Evolutionary conservation across 768 basidiomycete genomes (phyloP), one percentile per base, ranked within the genome.

Genomic region (Boletus rex-veris): DNA sequence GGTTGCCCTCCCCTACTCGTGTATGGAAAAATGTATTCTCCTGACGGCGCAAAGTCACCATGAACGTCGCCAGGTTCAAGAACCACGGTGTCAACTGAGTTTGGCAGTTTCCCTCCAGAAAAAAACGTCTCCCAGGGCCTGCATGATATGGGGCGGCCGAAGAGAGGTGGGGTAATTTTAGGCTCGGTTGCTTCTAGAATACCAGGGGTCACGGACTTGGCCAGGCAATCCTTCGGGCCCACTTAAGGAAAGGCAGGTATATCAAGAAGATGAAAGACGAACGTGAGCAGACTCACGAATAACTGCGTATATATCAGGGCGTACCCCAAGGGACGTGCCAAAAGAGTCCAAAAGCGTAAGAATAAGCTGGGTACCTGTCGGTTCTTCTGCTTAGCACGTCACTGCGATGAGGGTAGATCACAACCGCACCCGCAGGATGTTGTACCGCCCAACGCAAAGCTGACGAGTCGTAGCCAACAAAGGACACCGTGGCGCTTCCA

Each of bases 61-160:
- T 74, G 77, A 19, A 78, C 64, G 8, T 71, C 63, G 1, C 73
- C 66, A 0, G 77, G 74, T 45, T 71, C 67, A 31, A 72, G 48
- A 7, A 71, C 67, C 31, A 71, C 72, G 24, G 82, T 53, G 1
- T 73, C 74, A 16, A 80, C 54, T 14, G 58, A 73, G 63, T 80
- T 80, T 0, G 80, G 82, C 33, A 73, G 71, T 0, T 65, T 64
- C 11, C 77, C 78, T 7, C 77, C 79, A 11, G 63, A 72, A 43
- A 81, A 70, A 3, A 64, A 70, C 4, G 80, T 53, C 4, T 77
- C 74, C 79, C 79, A 80, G 3, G 75, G 75, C 35, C 77, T 60
- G 58, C 79, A 82, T 12, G 38, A 18, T 7, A 39, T 15, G 31
- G 44, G 30, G 35, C 14, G 21, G 28, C 24, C 35, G 42, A 41